Evolutionary conservation across 306 rosid species (phyloP), one percentile per base, ranked within the genome.

Genomic region (Ormosia emarginata): DNA sequence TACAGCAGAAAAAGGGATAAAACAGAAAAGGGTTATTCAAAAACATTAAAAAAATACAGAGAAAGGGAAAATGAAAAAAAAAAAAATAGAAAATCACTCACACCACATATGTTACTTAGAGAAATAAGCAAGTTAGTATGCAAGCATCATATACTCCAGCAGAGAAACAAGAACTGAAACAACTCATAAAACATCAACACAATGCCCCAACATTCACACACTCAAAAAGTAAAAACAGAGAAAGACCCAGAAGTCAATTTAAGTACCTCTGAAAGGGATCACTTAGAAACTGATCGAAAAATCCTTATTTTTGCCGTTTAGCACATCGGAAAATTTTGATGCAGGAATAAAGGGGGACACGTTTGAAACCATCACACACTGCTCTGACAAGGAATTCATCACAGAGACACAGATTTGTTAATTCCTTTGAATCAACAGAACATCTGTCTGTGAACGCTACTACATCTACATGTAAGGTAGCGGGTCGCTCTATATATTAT

Each of bases 181-280:
- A 36, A 72, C 8, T 52, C 33, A 50, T 9, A 9, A 8, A 73
- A 75, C 62, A 63, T 0, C 32, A 62, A 37, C 10, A 2, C 56
- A 39, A 50, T 46, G 13, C 24, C 6, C 61, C 12, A 55, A 39
- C 11, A 66, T 73, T 81, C 66, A 39, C 11, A 24, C 44, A 32
- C 13, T 10, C 0, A 32, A 55, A 65, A 15, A 34, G 0, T 0
- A 52, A 43, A 43, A 44, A 75, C 12, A 40, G 0, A 50, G 36
- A 50, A 43, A 53, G 58, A 75, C 55, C 46, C 30, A 75, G 78
- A 75, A 75, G 78, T 58, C 57, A 82, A 77, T 24, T 58, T 15
- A 50, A 36, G 56, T 4, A 61, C 56, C 72, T n/a, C 12, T 33
- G 14, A 44, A 15, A 4, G 33, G 70, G 55, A 81, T 61, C 53